Evolutionary conservation across 352 stramenopile species (phyloP), one percentile per base, ranked within the genome.

Genomic region (Pythium utonaiense): DNA sequence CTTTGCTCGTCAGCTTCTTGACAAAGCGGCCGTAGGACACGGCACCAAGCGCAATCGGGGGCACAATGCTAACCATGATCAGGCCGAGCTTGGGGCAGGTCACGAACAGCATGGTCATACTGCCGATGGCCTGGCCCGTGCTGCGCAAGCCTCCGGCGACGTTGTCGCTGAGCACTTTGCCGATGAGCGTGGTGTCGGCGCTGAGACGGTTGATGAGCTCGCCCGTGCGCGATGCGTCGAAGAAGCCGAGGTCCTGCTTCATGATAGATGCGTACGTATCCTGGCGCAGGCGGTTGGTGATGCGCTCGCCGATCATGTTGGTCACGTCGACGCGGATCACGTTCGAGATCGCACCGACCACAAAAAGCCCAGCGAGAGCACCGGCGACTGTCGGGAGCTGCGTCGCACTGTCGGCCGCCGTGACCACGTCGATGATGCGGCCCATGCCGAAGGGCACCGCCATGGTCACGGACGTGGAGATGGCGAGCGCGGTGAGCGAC

Each of bases 81-180:
- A 97, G 71, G 0, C 91, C 93, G 12, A 98, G 77, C 56, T 87
- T 77, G 0, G 93, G 89, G 60, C 87, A 97, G 36, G 89, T 98
- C 33, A 95, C 75, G 53, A 98, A 91, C 10, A 98, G 77, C 74
- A 98, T 96, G 0, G 77, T 78, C 24, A 96, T 84, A 30, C 87
- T 96, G 25, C 88, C 91, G 16, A 92, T 53, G 16, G 71, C 80
- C 64, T 98, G 95, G 12, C 93, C 86, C 6, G 76, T 62, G 42
- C 76, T 94, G 52, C 89, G 78, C 33, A 98, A 63, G 8, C 80
- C 91, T 13, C 77, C 40, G 3, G 75, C 73, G 5, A 96, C 78
- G 57, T 98, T 93, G 47, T 96, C 91, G 42, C 92, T 98, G 44
- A 98, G 69, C n/a, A 96, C 86, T 56, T 94, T 95, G 38, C 96